Conservation (phyloP, 768 basidiomycete species). For the Termitomyces sp. region DNA sequence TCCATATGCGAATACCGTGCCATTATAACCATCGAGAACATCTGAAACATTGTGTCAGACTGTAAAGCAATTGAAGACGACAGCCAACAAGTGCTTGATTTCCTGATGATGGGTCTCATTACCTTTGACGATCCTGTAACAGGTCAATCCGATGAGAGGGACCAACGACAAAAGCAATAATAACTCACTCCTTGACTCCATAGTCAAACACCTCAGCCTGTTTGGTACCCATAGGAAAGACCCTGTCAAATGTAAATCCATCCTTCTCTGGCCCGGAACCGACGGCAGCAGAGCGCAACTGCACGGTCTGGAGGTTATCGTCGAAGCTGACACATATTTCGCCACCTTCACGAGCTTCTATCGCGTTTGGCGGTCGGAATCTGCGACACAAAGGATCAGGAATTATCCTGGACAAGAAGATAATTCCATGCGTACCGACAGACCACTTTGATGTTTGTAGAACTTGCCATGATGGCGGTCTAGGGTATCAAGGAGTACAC, state of each 20-base stretch:
- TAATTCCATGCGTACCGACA: slow-evolving; percentile 73
- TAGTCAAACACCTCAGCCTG: slow-evolving; percentile 98
- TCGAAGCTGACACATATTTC: slow-evolving; percentile 89
- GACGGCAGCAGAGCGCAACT: slow-evolving; percentile 68
- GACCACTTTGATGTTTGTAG: slow-evolving; percentile 96
- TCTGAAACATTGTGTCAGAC: slow-evolving; percentile 49
- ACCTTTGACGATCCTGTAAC: slow-evolving; percentile 86
- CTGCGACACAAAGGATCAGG: slow-evolving; percentile 38
- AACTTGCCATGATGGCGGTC: slow-evolving; percentile 55
- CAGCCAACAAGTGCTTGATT: slow-evolving; percentile 1
- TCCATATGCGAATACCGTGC: slow-evolving; percentile 88
- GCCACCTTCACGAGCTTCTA: slow-evolving; percentile 85
- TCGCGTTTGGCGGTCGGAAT: slow-evolving; percentile 92
- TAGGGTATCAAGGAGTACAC: slow-evolving; percentile 16
- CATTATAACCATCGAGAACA: slow-evolving; percentile 98
- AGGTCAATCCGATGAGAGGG: slow-evolving; percentile 22
- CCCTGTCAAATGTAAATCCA: slow-evolving; percentile 97
- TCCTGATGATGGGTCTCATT: slow-evolving; percentile 12
- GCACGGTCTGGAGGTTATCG: slow-evolving; percentile 81
- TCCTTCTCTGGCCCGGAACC: slow-evolving; percentile 89
- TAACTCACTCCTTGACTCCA: slow-evolving; percentile 90
- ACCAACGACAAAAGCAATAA: slow-evolving; percentile 12
- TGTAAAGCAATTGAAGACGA: slow-evolving; percentile 2
- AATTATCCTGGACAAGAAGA: slow-evolving; percentile 4
- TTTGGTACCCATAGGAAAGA: slow-evolving; percentile 88